Base-by-base conservation (phyloP, 495 filamentous ascomycete species). In the Hyaloscypha variabilis region DNA sequence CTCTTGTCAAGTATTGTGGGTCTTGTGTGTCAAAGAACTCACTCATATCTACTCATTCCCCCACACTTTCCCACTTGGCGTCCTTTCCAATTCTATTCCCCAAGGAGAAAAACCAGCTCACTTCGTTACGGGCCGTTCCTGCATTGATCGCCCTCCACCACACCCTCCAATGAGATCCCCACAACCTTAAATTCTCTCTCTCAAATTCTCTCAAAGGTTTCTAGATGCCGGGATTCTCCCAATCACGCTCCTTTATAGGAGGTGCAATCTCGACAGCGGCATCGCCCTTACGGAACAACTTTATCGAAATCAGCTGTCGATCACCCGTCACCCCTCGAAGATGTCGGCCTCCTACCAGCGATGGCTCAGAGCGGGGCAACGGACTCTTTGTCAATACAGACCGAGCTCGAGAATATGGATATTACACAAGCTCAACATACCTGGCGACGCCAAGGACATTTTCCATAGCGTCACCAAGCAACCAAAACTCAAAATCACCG, bases 241-340 rank as follows among this genome's bases (percentile, higher is more conserved):
- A 53, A 17, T 68, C 64, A 14, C 53, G 64, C 28, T 56, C 29
- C n/a, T 69, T 68, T 39, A 62, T 68, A 26, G 67, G 67, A 55
- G 69, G 61, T 28, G 71, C 72, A 58, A 74, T 76, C 58, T 71
- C 71, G 13, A 74, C 74, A 6, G 73, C 66, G n/a, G 68, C 73
- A 17, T 74, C 74, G 10, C 72, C 74, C 19, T 57, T 72, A 17
- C 65, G 63, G 58, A 67, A 63, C 19, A 66, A 49, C 50, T 73
- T 73, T 60, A 42, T 67, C 14, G 65, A 65, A 5, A 46, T 73
- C 19, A 73, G 64, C 63, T 75, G 73, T 63, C 71, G 70, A 8
- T 72, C 73, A 23, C 73, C 73, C 2, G 58, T 65, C 29, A 68
- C 60, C 6, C 69, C 73, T 23, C 61, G 60, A 25, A 59, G 65